phyloP scores from a whole-genome alignment of 2,329 filamentous ascomycete genomes.

The Tolypocladium amazonense region DNA sequence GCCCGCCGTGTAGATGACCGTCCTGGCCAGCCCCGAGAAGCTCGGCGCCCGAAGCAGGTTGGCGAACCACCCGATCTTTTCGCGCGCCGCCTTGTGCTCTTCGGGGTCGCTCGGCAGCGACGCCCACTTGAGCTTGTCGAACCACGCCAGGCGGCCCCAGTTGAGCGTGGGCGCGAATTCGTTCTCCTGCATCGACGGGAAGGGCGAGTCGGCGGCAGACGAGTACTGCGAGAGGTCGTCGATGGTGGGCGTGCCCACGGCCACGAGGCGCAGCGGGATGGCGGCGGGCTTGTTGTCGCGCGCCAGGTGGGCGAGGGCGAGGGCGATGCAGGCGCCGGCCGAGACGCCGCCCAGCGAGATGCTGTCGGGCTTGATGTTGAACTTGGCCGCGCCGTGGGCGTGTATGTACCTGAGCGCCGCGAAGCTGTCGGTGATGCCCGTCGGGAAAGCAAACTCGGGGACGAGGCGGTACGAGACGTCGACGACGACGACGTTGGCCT shows the following conservation, averaged over 20 bases:
- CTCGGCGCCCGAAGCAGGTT: slow-evolving; percentile 24
- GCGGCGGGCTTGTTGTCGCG: slow-evolving; percentile 18
- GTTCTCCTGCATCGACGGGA: slow-evolving; percentile 28
- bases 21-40: slow-evolving; percentile 22
- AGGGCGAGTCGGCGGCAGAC: slow-evolving; percentile 24
- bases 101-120: slow-evolving; percentile 9
- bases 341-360: slow-evolving; percentile 35
- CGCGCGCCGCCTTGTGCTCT: slow-evolving; percentile 6
- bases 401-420: slow-evolving; percentile 30
- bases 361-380: slow-evolving; percentile 24
- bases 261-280: slow-evolving; percentile 26
- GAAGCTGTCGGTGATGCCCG: slow-evolving; percentile 36
- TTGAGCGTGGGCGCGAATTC: slow-evolving; percentile 31
- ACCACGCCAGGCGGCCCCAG: slow-evolving; percentile 31
- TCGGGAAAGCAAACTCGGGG: slow-evolving; percentile 38
- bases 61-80: slow-evolving; percentile 12
- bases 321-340: slow-evolving; percentile 30
- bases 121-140: slow-evolving; percentile 23
- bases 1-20: slow-evolving; percentile 30
- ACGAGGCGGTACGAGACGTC: slow-evolving; percentile 42
- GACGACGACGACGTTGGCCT: slow-evolving; percentile 33
- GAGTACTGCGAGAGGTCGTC: slow-evolving; percentile 27
- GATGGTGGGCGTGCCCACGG: slow-evolving; percentile 27
- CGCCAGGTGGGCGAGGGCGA: slow-evolving; percentile 27
- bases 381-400: slow-evolving; percentile 18